phyloP scores from a whole-genome alignment of 768 basidiomycete genomes.

The Lentinus brumalis region DNA sequence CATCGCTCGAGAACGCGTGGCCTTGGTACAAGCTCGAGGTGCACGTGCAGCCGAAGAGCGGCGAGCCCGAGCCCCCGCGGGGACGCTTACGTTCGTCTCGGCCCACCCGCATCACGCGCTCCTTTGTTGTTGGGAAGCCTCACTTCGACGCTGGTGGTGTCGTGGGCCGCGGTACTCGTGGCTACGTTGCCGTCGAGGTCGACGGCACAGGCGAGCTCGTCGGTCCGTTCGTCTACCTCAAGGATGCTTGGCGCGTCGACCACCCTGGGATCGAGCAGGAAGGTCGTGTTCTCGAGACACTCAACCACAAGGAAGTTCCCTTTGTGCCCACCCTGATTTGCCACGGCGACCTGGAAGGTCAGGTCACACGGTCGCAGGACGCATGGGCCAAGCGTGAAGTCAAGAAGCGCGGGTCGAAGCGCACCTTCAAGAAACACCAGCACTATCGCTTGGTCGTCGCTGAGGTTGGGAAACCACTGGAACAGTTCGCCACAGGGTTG shows the following conservation, averaged over 20 bases:
- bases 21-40: background rate
- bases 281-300: background rate
- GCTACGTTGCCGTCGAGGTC: slow-evolving; percentile 18
- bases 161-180: slow-evolving; percentile 11
- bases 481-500: background rate
- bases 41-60: too few relatives aligned
- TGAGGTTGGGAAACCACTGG: slow-evolving; percentile 15
- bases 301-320: background rate
- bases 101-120: background rate
- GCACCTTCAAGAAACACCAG: slow-evolving; percentile 5
- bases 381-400: background rate
- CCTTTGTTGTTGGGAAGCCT: slow-evolving; percentile 14
- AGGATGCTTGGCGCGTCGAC: slow-evolving; percentile 17
- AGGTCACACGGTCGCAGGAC: background rate
- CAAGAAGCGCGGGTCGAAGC: background rate
- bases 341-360: slow-evolving; percentile 5
- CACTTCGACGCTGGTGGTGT: background rate
- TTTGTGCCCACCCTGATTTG: slow-evolving; percentile 4
- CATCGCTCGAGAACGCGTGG: background rate
- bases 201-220: background rate
- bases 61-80: too few relatives aligned
- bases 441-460: slow-evolving; percentile 19
- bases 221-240: slow-evolving; percentile 13
- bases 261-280: background rate
- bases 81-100: too few relatives aligned